phyloP scores from a whole-genome alignment of 306 rosid genomes.

The Quercus aquifolioides region DNA sequence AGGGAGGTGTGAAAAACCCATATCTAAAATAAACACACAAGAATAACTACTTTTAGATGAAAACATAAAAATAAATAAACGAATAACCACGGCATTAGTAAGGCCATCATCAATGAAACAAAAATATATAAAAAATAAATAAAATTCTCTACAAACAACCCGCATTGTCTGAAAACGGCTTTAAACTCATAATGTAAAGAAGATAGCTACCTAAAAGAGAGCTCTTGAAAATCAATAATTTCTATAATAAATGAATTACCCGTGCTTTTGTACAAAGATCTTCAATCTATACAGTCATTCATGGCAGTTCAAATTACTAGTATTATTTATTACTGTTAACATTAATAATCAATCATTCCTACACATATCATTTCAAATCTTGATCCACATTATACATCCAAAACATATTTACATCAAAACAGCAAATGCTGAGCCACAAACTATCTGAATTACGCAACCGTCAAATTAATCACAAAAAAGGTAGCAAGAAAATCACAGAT shows the following conservation, averaged over 20 bases:
- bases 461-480: not conserved
- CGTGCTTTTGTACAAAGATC: not conserved
- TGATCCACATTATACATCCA: not conserved
- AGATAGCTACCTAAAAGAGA: not conserved
- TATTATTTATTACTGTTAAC: not conserved
- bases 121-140: not conserved
- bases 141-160: not conserved
- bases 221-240: not conserved
- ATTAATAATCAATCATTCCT: not conserved
- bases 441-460: not conserved
- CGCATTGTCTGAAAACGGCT: not conserved
- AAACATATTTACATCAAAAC: not conserved
- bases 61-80: too few relatives aligned
- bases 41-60: not conserved
- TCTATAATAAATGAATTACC: not conserved
- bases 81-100: not conserved
- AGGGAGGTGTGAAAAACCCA: too few relatives aligned
- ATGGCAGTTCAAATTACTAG: not conserved
- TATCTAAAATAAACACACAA: not conserved
- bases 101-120: not conserved
- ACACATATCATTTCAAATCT: not conserved
- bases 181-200: not conserved
- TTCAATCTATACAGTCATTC: not conserved
- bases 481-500: constrained; percentile 18
- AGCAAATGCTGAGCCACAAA: not conserved